Base-by-base conservation (phyloP, 2,329 filamentous ascomycete species). In the Sporothrix pseudoabietina region DNA sequence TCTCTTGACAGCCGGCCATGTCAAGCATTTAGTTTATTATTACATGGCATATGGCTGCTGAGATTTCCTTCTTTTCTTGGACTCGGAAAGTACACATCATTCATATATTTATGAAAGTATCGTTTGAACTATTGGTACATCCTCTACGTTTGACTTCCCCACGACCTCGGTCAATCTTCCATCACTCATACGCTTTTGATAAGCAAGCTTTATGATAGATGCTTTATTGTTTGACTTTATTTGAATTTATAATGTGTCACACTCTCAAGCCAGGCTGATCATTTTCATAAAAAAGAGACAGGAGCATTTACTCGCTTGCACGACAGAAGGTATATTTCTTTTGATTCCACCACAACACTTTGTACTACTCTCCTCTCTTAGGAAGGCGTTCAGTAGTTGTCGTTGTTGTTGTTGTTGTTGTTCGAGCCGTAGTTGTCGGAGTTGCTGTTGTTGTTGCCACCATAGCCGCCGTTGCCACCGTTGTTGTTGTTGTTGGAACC, bases 361-460 rank as follows among this genome's bases (percentile, higher is more conserved):
- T 8, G 47, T 10, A 26, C n/a, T 14, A 30, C 39, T 16, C 26
- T 26, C 9, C n/a, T 10, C n/a, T 26, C 26, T 26, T 26, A 26
- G 2, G 8, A 35, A 44, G 10, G 14, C 22, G 39, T n/a, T 47
- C 47, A 47, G 61, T 66, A 47, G 61, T 66, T 66, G 61, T 65
- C 44, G 61, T 66, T 32, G 55, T 68, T 32, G 72, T 69, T 22
- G 71, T 26, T 52, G 63, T 55, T 54, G 57, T 26, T 8, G 69
- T 39, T 39, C 57, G 26, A 8, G 49, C 55, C 49, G 72, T 59
- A 5, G 32, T 9, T 47, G 61, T 68, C 41, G 71, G 32, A 52
- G 73, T 72, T 47, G 68, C 30, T 68, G 52, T 69, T 63, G 66
- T 69, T 73, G 66, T 70, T 57, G 71, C 69, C 35, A 57, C 41